Base-by-base conservation (phyloP, 2,329 filamentous ascomycete species). In the Penicillium sp. region DNA sequence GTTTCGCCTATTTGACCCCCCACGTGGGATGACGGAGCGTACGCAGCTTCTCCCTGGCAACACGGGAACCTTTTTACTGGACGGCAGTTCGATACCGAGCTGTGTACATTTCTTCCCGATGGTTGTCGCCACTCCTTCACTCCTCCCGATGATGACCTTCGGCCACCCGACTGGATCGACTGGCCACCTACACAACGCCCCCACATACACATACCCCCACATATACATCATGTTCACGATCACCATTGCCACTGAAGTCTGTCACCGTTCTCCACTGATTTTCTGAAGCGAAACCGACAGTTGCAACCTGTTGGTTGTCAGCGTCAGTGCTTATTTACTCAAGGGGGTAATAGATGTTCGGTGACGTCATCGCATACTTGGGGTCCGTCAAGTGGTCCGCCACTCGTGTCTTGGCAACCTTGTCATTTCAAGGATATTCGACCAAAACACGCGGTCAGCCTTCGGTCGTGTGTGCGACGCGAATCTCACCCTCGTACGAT, bases 351-450 rank as follows among this genome's bases (percentile, higher is more conserved):
- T 53, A 53, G 60, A 66, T 65, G 50, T 55, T 55, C 52, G 27
- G 66, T 73, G 70, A 70, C 70, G 72, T 70, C 69, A 73, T 68
- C 56, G 57, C 64, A 69, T 70, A 57, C 59, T 60, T 60, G 61
- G 58, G 62, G 59, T 61, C 66, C 49, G 58, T 62, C 60, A 47
- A 63, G 64, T 66, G 63, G 60, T 56, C 60, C 62, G 63, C 63
- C 64, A 67, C 64, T 60, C 61, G 63, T 60, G 55, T 59, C 62
- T 67, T 65, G 65, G 66, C 66, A 68, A 55, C 54, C 50, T 58
- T 60, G 58, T 52, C 51, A 27, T 50, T 61, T 61, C 53, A 54
- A 40, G 55, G 61, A 63, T 66, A 54, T 40, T 61, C 60, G 50
- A 54, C 50, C 46, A 11, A 36, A 47, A 49, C 60, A 56, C 52